These are phyloP conservation scores for Corymbia citriodora DNA, from an alignment of 441 rosid genomes.

Conservation along the genomic window DNA sequence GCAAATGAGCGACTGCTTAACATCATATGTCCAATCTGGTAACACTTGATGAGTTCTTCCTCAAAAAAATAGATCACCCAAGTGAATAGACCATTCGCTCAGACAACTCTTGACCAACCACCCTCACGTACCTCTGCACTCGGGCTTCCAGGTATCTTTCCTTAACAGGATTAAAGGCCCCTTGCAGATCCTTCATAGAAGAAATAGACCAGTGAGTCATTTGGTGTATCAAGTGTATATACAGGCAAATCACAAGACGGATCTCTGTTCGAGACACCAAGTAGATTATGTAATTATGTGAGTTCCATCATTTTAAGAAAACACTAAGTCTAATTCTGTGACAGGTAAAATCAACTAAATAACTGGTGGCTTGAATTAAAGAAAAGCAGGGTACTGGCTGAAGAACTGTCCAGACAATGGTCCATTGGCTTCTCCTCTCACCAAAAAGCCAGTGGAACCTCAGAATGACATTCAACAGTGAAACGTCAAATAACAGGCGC, in stretches of 20 bases:
- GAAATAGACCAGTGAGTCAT: neutral
- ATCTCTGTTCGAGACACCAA: neutral
- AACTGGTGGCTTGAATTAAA: neutral
- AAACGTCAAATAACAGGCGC: neutral
- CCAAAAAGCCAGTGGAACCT: neutral
- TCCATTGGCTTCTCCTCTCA: neutral
- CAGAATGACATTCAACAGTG: neutral
- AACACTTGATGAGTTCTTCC: neutral
- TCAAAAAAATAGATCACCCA: conserved; percentile 12
- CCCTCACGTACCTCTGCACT: conserved; percentile 44
- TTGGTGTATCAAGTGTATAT: neutral
- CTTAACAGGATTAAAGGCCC: conserved; percentile 19
- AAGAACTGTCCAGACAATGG: neutral
- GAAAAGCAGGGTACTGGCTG: neutral
- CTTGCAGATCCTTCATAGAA: conserved; percentile 48
- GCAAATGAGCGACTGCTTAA: neutral
- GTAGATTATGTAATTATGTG: neutral
- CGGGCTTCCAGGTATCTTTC: conserved; percentile 43
- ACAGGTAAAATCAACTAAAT: neutral
- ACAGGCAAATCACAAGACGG: neutral
- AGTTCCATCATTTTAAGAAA: neutral
- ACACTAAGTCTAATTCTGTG: neutral
- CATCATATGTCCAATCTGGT: neutral
- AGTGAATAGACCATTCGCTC: conserved; percentile 63
- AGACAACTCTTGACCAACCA: conserved; percentile 61